Evolutionary conservation across 371 early-diverging fungal genomes (phyloP).

Genomic region (Mucor sp.): DNA sequence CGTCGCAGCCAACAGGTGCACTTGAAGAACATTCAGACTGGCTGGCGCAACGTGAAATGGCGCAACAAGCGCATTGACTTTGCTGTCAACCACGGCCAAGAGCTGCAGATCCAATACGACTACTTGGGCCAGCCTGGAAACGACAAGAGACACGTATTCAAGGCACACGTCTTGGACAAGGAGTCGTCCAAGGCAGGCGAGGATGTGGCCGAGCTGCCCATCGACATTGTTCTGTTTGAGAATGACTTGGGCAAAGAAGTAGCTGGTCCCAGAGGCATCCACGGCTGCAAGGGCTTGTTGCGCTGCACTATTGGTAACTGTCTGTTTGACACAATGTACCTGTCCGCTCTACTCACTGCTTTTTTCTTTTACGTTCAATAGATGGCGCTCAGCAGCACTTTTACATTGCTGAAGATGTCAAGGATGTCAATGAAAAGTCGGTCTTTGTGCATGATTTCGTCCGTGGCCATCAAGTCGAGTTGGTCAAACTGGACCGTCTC

Average conservation of each 20-base stretch:
- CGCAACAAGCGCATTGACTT: conserved; percentile 46
- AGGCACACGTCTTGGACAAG: conserved; percentile 32
- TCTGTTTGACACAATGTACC: conserved; percentile 10
- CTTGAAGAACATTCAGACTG: conserved; percentile 52
- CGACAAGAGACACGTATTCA: conserved; percentile 41
- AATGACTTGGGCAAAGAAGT: conserved; percentile 27
- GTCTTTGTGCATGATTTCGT: conserved; percentile 61
- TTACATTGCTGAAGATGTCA: conserved; percentile 52
- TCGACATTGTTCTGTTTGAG: conserved; percentile 25
- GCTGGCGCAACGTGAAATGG: conserved; percentile 64
- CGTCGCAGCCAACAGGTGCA: conserved; percentile 50
- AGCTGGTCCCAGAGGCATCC: conserved; percentile 31
- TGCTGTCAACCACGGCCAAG: conserved; percentile 30
- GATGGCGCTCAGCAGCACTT: conserved; percentile 58
- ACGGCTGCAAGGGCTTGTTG: conserved; percentile 43
- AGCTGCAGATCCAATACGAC: conserved; percentile 46
- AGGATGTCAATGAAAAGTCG: conserved; percentile 46
- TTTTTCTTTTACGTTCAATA: conserved; percentile 12
- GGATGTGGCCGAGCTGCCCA: conserved; percentile 13
- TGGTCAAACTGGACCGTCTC: conserved; percentile 52
- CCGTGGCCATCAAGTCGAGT: conserved; percentile 53
- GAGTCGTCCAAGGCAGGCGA: conserved; percentile 20
- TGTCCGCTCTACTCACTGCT: background rate
- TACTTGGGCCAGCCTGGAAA: conserved; percentile 40
- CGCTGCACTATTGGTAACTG: conserved; percentile 47